phyloP scores from a whole-genome alignment of 2,329 filamentous ascomycete genomes.

The Dactylonectria estremocensis region DNA sequence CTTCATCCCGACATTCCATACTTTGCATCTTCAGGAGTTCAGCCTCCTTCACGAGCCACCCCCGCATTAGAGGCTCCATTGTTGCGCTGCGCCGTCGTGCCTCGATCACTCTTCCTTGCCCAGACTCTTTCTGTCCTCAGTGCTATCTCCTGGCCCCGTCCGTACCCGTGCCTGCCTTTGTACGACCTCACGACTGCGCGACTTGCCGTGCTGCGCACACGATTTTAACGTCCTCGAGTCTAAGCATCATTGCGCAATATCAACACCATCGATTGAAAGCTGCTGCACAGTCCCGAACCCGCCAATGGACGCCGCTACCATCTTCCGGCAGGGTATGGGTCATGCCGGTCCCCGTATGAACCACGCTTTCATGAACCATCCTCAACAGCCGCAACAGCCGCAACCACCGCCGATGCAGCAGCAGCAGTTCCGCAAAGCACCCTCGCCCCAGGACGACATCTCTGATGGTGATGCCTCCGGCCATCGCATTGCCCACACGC shows the following conservation, averaged over 20 bases:
- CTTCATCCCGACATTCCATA: slow-evolving; percentile 10
- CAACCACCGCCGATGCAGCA: slow-evolving; percentile 42
- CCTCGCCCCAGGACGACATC: slow-evolving; percentile 57
- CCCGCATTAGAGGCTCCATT: slow-evolving; percentile 9
- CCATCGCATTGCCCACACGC: slow-evolving; percentile 80
- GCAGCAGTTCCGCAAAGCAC: slow-evolving; percentile 49
- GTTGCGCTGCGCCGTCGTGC: slow-evolving; percentile 14
- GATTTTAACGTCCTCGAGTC: slow-evolving; percentile 32
- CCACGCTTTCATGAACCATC: slow-evolving; percentile 49
- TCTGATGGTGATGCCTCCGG: slow-evolving; percentile 67
- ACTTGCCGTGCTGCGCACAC: slow-evolving; percentile 27
- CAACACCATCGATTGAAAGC: slow-evolving; percentile 18
- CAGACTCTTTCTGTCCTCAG: slow-evolving; percentile 9
- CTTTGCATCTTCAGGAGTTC: background rate
- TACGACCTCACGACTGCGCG: slow-evolving; percentile 14
- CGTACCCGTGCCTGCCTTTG: background rate
- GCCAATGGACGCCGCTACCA: slow-evolving; percentile 71
- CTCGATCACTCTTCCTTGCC: slow-evolving; percentile 10
- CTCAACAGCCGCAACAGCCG: slow-evolving; percentile 45
- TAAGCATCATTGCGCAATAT: slow-evolving; percentile 32
- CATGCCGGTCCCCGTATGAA: slow-evolving; percentile 58
- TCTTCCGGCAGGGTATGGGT: slow-evolving; percentile 72
- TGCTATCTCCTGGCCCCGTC: slow-evolving; percentile 12
- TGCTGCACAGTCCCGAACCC: slow-evolving; percentile 21
- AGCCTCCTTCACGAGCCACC: background rate